phyloP scores from a whole-genome alignment of 1,284 basidiomycete species.

The Ceratobasidium sp. region DNA sequence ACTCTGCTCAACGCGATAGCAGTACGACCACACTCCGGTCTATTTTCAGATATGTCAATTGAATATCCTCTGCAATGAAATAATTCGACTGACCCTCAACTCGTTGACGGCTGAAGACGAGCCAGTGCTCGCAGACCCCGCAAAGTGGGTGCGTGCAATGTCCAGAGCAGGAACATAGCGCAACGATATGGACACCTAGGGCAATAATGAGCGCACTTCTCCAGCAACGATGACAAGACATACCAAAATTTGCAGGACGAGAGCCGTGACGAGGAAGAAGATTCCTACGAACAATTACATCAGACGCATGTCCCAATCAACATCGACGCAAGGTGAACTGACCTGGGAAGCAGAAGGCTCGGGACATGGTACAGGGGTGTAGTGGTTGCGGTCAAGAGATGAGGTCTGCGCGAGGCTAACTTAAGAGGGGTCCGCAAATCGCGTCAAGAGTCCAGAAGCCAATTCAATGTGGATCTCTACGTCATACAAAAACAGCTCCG shows the following conservation, averaged over 20 bases:
- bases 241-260: constrained; percentile 34
- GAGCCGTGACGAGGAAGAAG: constrained; percentile 34
- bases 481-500: background rate
- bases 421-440: background rate
- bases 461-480: background rate
- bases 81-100: constrained; percentile 3
- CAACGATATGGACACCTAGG: constrained; percentile 29
- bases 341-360: constrained; percentile 72
- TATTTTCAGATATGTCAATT: constrained; percentile 48
- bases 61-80: background rate
- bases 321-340: background rate
- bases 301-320: background rate
- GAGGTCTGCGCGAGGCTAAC: background rate
- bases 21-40: constrained; percentile 68
- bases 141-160: constrained; percentile 22
- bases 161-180: constrained; percentile 39
- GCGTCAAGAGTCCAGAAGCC: no score
- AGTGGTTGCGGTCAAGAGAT: constrained; percentile 11
- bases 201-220: background rate
- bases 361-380: constrained; percentile 56
- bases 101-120: constrained; percentile 27
- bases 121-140: constrained; percentile 10
- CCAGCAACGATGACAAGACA: background rate
- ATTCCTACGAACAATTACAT: background rate
- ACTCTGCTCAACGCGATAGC: constrained; percentile 5